Conservation (phyloP, 208 protist genomes). For the Leishmania arabica region DNA sequence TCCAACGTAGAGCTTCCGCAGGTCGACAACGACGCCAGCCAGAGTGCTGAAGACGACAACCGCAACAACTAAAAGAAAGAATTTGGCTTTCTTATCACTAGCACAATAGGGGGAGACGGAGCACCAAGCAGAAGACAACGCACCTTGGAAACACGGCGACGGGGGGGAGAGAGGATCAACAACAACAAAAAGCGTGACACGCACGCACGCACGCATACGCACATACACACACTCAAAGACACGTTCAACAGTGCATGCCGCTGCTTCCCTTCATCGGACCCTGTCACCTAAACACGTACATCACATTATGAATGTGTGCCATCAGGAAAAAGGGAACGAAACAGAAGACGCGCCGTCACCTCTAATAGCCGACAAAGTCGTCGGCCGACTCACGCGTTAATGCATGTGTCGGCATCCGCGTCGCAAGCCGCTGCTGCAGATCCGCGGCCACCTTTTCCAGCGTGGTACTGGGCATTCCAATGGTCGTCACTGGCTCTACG, state of each 20-base stretch:
- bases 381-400: not conserved
- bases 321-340: not conserved
- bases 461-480: slow-evolving; percentile 13
- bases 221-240: not conserved
- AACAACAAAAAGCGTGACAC: not conserved
- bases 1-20: not conserved
- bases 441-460: slow-evolving; percentile 14
- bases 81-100: not conserved
- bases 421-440: slow-evolving; percentile 19
- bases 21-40: not conserved
- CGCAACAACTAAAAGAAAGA: not conserved
- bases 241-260: not conserved
- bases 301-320: not conserved
- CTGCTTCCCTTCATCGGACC: not conserved
- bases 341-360: not conserved
- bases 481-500: slow-evolving; percentile 40
- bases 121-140: not conserved
- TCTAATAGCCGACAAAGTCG: slow-evolving; percentile 27
- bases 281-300: not conserved
- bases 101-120: not conserved
- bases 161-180: too few species aligned
- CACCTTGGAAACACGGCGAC: not conserved
- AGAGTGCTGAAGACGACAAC: not conserved
- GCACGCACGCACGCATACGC: not conserved
- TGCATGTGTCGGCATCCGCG: not conserved